phyloP scores from a whole-genome alignment of 768 basidiomycete genomes.

The Amanita muscaria region DNA sequence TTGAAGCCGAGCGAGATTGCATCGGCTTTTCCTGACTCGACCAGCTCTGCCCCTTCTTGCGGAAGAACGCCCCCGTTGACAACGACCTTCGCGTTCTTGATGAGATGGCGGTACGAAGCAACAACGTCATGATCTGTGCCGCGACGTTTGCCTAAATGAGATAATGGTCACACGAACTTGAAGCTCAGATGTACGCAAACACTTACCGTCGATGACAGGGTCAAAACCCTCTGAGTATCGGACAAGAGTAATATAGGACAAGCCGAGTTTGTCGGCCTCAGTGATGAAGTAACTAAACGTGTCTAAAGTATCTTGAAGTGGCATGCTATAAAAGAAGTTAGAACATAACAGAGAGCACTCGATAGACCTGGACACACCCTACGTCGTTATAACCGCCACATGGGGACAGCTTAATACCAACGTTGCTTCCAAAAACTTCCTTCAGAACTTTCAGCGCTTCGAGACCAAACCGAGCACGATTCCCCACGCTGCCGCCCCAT shows the following conservation, averaged over 20 bases:
- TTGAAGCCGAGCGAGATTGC: slow-evolving; percentile 29
- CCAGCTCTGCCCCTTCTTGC: slow-evolving; percentile 28
- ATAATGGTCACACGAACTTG: not conserved
- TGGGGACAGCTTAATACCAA: slow-evolving; percentile 37
- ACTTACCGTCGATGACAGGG: slow-evolving; percentile 23
- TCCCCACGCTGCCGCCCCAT: slow-evolving; percentile 53
- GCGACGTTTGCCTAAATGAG: slow-evolving; percentile 22
- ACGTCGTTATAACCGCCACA: slow-evolving; percentile 38
- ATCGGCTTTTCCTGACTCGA: slow-evolving; percentile 26
- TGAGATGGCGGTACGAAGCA: slow-evolving; percentile 24
- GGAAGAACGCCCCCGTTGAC: slow-evolving; percentile 30
- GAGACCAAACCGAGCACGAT: slow-evolving; percentile 45
- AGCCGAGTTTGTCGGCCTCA: slow-evolving; percentile 29
- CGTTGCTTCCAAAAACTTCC: slow-evolving; percentile 35
- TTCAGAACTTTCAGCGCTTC: slow-evolving; percentile 37
- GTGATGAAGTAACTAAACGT: slow-evolving; percentile 33
- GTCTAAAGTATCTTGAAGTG: slow-evolving; percentile 33
- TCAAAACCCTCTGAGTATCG: slow-evolving; percentile 20
- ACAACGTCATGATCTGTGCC: slow-evolving; percentile 32
- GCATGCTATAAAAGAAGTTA: slow-evolving; percentile 27
- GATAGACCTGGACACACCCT: slow-evolving; percentile 22
- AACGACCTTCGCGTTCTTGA: slow-evolving; percentile 30
- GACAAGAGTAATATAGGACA: slow-evolving; percentile 25
- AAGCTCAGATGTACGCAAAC: not conserved
- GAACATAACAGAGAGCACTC: not conserved